Conservation (phyloP, 2,329 filamentous ascomycete species). For the Verticillium alfalfae region DNA sequence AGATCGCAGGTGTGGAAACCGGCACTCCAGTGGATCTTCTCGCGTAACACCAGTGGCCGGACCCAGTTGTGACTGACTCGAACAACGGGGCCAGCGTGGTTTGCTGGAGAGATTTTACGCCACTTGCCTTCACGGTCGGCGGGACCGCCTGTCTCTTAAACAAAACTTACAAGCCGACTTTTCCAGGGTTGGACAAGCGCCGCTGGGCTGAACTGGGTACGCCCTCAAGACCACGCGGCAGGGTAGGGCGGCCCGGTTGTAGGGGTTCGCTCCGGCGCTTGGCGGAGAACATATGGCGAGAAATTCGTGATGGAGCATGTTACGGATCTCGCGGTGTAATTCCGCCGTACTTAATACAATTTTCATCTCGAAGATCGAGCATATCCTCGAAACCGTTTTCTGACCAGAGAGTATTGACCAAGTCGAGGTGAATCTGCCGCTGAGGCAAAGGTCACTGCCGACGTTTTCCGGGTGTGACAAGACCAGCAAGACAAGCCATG, state of each 20-base stretch:
- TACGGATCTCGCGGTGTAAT: neutral
- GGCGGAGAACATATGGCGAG: neutral
- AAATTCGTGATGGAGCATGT: neutral
- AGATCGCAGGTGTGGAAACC: neutral
- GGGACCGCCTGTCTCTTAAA: neutral
- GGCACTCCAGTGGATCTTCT: neutral
- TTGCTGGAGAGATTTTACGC: neutral
- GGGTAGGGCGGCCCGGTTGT: neutral
- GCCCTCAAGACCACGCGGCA: neutral
- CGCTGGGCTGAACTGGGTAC: neutral
- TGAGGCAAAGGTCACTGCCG: neutral
- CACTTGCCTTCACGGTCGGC: neutral
- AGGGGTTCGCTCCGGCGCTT: neutral
- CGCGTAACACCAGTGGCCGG: neutral
- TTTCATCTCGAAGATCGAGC: too few species aligned
- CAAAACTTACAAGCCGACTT: neutral
- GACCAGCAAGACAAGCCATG: neutral
- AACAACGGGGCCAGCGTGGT: neutral
- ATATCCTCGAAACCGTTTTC: too few species aligned
- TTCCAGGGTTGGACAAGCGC: neutral
- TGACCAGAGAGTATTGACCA: neutral
- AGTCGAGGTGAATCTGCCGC: neutral
- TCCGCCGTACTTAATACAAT: too few species aligned
- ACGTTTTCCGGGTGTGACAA: neutral
- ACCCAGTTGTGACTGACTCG: neutral